A percentile compares a stretch with the other conserved stretches of the same genome.
phyloP scores from a whole-genome alignment of 345 rosid species.

The Lenwebbia sp. region DNA sequence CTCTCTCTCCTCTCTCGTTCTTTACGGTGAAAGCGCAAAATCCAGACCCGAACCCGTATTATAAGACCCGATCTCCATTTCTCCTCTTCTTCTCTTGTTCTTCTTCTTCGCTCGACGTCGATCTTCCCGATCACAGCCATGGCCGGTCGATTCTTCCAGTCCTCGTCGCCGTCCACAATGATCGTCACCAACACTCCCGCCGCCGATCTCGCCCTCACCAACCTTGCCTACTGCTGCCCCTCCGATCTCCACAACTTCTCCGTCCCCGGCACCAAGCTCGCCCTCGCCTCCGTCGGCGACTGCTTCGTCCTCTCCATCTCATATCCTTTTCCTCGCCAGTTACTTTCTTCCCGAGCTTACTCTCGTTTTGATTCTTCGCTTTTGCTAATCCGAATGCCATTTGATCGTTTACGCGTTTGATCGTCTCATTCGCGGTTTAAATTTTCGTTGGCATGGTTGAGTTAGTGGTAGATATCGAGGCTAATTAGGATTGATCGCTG shows the following conservation, averaged over 20 bases:
- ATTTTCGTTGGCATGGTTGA: not conserved
- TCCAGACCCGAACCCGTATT: not conserved
- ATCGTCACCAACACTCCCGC: conserved; percentile 70
- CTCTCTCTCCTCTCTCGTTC: not conserved
- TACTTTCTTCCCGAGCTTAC: not conserved
- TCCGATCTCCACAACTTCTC: conserved; percentile 76
- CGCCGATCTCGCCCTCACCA: conserved; percentile 74
- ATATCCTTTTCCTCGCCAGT: conserved; percentile 51
- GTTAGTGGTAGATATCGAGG: not conserved
- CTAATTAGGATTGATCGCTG: not conserved
- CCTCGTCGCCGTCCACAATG: conserved; percentile 34
- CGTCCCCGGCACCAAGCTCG: conserved; percentile 64
- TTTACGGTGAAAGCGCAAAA: not conserved
- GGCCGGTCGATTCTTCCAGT: conserved; percentile 44
- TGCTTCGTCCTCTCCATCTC: conserved; percentile 59
- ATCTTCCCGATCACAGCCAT: conserved; percentile 7
- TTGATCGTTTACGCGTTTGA: not conserved
- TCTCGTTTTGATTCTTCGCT: not conserved
- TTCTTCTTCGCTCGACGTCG: not conserved
- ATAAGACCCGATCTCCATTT: not conserved
- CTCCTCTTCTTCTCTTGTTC: not conserved
- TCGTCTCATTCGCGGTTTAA: not conserved
- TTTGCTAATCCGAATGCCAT: not conserved
- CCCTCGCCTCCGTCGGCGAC: conserved; percentile 54
- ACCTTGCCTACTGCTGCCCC: conserved; percentile 78